Percentiles rank a stretch among this genome's conserved stretches.
Evolutionary conservation across 169 alveolate species (phyloP).

Genomic region (Besnoitia besnoiti): DNA sequence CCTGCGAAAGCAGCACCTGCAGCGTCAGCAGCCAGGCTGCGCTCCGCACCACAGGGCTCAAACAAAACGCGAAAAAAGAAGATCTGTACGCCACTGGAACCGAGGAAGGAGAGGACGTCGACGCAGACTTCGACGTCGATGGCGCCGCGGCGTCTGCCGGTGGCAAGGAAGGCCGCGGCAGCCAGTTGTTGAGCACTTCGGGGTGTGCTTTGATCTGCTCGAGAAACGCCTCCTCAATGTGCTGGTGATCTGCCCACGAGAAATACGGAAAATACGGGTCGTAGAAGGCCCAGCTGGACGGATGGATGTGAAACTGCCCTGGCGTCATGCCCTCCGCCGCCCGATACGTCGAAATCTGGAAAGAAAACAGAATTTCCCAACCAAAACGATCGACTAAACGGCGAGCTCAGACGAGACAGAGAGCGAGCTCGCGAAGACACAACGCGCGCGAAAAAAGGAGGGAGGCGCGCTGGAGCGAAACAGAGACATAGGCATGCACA

Average conservation of each 20-base stretch:
- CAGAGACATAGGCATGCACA: too few species aligned
- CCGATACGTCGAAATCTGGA: slow-evolving; percentile 9
- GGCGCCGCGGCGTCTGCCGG: not conserved
- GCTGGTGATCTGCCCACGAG: slow-evolving; percentile 33
- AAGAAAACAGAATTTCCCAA: too few species aligned
- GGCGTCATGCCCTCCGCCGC: slow-evolving; percentile 23
- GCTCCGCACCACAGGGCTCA: slow-evolving; percentile 17
- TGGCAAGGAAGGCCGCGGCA: not conserved
- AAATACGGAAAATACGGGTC: slow-evolving; percentile 11
- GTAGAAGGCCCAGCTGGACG: not conserved
- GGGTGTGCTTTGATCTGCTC: not conserved
- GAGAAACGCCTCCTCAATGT: slow-evolving; percentile 4
- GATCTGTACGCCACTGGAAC: not conserved
- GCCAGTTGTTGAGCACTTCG: slow-evolving; percentile 13
- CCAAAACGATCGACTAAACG: too few species aligned
- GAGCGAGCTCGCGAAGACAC: too few species aligned
- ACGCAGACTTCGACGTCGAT: not conserved
- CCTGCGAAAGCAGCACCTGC: slow-evolving; percentile 3
- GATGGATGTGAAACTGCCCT: not conserved
- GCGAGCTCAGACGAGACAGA: too few species aligned
- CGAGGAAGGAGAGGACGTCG: not conserved
- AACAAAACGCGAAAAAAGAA: not conserved
- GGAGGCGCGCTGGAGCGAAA: too few species aligned
- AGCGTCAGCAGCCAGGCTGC: slow-evolving; percentile 8
- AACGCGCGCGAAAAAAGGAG: too few species aligned